Evolutionary conservation across 306 rosid genomes (phyloP), one percentile per base, ranked within the genome.

Genomic region (Rosa chinensis): DNA sequence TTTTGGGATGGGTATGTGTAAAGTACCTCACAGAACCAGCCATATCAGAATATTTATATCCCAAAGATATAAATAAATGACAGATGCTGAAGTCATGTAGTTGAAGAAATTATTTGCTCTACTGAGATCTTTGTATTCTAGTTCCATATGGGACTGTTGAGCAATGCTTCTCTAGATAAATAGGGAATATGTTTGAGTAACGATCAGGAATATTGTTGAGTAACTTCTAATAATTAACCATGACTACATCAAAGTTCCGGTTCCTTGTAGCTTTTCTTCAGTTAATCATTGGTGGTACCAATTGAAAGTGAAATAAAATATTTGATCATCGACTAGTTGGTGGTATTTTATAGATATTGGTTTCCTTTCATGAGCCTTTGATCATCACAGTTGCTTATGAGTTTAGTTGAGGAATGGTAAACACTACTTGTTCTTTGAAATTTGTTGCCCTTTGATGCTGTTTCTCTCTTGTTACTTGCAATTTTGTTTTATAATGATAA

Each of bases 41-140:
- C n/a, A 17, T 52, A 16, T 52, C 58, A 52, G 58, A 52, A 5
- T 52, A 16, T 20, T 52, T 16, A 16, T 52, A 1, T 52, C 58
- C 58, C 20, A 52, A 52, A 52, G 58, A 52, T 52, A 17, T 52
- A 52, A 52, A 52, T 52, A 14, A 52, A 52, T 52, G 58, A 52
- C 58, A 52, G 58, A 52, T 52, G 58, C 58, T 47, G 52, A 53
- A 53, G 63, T 28, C 73, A 32, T 39, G 49, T 79, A 71, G 66
- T 68, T 70, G 43, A 47, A n/a, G 81, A 70, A 78, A 84, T 81
- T 83, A 68, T 68, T 75, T 73, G 66, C 79, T 37, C 28, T 68
- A 43, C 37, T 58, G 10, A 63, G 67, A 59, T 35, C 9, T 20
- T 64, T 2, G 11, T 67, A 32, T 55, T 80, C 43, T 68, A 52